phyloP scores from a whole-genome alignment of 1,284 basidiomycete genomes.

The Xerocomus minutiporus region DNA sequence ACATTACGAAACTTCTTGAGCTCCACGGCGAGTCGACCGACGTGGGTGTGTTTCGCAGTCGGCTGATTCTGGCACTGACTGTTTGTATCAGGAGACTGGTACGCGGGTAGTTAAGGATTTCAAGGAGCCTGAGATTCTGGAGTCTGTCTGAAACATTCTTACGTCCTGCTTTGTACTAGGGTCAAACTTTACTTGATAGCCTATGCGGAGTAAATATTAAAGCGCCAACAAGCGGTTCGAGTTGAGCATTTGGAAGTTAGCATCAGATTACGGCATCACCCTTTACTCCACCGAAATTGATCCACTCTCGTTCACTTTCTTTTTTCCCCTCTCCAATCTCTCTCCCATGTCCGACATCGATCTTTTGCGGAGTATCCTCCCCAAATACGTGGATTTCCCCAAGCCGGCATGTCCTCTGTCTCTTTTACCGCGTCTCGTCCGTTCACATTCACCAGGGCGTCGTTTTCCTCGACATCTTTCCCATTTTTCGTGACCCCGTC shows the following conservation, averaged over 20 bases:
- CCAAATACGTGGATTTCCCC: conserved; percentile 76
- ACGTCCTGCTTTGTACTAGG: conserved; percentile 37
- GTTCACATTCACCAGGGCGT: conserved; percentile 52
- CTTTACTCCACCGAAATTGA: background rate
- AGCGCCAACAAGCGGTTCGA: background rate
- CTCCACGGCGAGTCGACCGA: conserved; percentile 93
- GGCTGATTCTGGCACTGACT: conserved; percentile 12
- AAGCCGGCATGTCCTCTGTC: conserved; percentile 61
- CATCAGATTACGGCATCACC: background rate
- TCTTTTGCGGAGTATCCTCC: conserved; percentile 64
- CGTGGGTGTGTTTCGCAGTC: conserved; percentile 46
- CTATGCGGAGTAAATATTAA: background rate
- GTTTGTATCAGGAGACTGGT: conserved; percentile 69
- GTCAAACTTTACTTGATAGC: conserved; percentile 21
- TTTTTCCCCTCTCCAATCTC: background rate
- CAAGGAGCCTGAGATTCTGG: conserved; percentile 87
- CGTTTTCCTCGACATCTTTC: conserved; percentile 86
- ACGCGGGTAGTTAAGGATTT: conserved; percentile 86
- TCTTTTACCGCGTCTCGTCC: background rate
- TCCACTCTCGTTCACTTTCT: conserved; percentile 5
- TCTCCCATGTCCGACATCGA: conserved; percentile 71
- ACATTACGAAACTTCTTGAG: conserved; percentile 91
- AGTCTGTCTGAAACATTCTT: conserved; percentile 64
- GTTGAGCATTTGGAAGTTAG: background rate
- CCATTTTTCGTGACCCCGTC: conserved; percentile 78